Evolutionary conservation across 1,139 yeast species (phyloP), one percentile per base, ranked within the genome.

Genomic region (Kodamaea suecica): DNA sequence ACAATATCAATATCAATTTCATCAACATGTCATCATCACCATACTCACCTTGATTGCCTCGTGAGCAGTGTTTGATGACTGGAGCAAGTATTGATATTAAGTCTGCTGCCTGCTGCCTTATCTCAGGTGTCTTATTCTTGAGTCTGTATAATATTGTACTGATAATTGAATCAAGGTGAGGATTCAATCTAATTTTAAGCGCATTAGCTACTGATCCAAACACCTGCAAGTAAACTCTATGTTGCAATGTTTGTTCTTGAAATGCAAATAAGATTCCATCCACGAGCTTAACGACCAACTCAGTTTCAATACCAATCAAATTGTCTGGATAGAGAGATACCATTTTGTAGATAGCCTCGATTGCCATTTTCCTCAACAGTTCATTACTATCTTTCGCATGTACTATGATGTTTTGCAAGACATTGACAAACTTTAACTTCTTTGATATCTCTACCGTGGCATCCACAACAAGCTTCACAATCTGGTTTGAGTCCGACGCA

Each of bases 51-150:
- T 12, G 13, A 12, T 25, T 28, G 5, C 71, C 80, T 19, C 50
- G 52, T 2, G 58, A 50, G 52, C 96, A 86, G 10, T 65, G 54
- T 43, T 77, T 76, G 41, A 90, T 72, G 1, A 79, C 82, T 2
- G 85, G 80, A 0, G 92, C 83, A 20, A 86, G 65, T 12, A 74
- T 67, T 1, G 80, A 63, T 27, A 90, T 76, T 38, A 90, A 61
- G 48, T 87, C 95, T 0, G 95, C 88, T 1, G 97, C 81, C 53
- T 87, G 95, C 52, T 86, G 86, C 41, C 97, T 74, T 1, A 84
- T 76, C 31, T 80, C 81, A 0, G 94, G 80, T 0, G 76, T 63
- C 46, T 84, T 81, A 53, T 85, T 84, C 49, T 82, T 83, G 46
- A 90, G 61, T 32, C 95, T 72, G 55, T 82, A 85, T 31, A 90